These are phyloP conservation scores for Pyrus betulifolia DNA, from an alignment of 306 rosid species.

Conservation along the genomic window DNA sequence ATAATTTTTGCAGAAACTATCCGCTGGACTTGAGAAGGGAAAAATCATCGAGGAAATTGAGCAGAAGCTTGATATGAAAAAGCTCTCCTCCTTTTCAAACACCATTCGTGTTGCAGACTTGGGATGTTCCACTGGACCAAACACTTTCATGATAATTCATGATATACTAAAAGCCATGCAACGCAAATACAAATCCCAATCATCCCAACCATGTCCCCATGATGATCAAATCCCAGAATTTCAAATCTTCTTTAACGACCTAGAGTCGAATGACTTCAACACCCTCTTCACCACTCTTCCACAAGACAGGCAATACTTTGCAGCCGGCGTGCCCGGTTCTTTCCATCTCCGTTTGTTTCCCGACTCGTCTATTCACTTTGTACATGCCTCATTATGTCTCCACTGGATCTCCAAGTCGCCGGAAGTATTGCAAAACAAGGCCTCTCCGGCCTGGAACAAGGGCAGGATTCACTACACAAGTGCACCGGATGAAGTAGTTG, in stretches of 20 bases:
- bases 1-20: constrained; percentile 10
- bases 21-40: constrained; percentile 10
- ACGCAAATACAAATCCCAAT: constrained; percentile 15
- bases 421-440: constrained; percentile 3
- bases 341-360: constrained; percentile 31
- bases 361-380: constrained; percentile 28
- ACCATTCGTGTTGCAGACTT: constrained; percentile 29
- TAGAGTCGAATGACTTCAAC: constrained; percentile 30
- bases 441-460: constrained; percentile 27
- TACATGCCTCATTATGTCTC: constrained; percentile 1
- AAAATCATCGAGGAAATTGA: constrained; percentile 27
- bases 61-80: constrained; percentile 22
- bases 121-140: constrained; percentile 47
- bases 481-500: constrained; percentile 24
- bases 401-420: constrained; percentile 37
- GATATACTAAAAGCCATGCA: constrained; percentile 22
- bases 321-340: constrained; percentile 36
- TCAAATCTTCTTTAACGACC: constrained; percentile 40
- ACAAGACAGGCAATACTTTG: constrained; percentile 15
- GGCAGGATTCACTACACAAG: constrained; percentile 37
- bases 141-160: constrained; percentile 20
- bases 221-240: constrained; percentile 17
- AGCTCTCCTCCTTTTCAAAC: constrained; percentile 9
- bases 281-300: constrained; percentile 36
- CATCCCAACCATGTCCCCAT: neutral